Percentiles rank a stretch among this genome's conserved stretches.
Evolutionary conservation across 768 basidiomycete genomes (phyloP).

Genomic region (Candolleomyces eurysporus): DNA sequence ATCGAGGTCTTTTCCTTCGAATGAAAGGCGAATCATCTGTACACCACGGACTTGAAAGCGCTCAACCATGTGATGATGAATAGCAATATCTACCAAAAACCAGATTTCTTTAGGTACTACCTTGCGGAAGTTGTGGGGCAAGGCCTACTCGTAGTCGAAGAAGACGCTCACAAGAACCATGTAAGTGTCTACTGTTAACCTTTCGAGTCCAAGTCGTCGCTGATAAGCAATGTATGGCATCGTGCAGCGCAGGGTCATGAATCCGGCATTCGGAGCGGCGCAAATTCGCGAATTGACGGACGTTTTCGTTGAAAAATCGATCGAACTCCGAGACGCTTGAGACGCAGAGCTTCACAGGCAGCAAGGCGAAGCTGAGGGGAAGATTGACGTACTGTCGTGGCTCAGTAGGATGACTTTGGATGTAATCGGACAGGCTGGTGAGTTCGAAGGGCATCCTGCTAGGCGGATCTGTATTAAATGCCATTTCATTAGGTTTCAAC

Average conservation of each 20-base stretch:
- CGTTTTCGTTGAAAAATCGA: slow-evolving; percentile 7
- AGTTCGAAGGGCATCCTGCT: neutral
- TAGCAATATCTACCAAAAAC: slow-evolving; percentile 52
- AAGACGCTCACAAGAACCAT: slow-evolving; percentile 41
- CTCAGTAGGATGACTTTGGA: slow-evolving; percentile 68
- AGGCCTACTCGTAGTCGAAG: slow-evolving; percentile 52
- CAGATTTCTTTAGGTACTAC: slow-evolving; percentile 32
- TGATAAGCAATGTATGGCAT: neutral
- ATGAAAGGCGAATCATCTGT: slow-evolving; percentile 29
- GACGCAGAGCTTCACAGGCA: slow-evolving; percentile 27
- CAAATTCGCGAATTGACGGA: slow-evolving; percentile 55
- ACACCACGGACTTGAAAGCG: slow-evolving; percentile 60
- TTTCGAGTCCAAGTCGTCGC: neutral
- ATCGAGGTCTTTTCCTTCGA: no score
- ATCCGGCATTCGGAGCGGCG: slow-evolving; percentile 60
- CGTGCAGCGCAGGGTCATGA: slow-evolving; percentile 45
- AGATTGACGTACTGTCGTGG: slow-evolving; percentile 62
- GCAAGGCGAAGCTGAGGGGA: slow-evolving; percentile 16
- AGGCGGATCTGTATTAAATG: no score
- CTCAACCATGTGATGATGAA: slow-evolving; percentile 61
- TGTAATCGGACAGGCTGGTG: slow-evolving; percentile 69
- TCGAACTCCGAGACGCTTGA: slow-evolving; percentile 45
- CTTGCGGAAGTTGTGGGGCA: slow-evolving; percentile 42
- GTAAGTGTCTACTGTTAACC: slow-evolving; percentile 18
- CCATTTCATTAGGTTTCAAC: slow-evolving; percentile 24